Evolutionary conservation across 805 yeast genomes (phyloP), one percentile per base, ranked within the genome.

Genomic region (Ogataea pilisensis): DNA sequence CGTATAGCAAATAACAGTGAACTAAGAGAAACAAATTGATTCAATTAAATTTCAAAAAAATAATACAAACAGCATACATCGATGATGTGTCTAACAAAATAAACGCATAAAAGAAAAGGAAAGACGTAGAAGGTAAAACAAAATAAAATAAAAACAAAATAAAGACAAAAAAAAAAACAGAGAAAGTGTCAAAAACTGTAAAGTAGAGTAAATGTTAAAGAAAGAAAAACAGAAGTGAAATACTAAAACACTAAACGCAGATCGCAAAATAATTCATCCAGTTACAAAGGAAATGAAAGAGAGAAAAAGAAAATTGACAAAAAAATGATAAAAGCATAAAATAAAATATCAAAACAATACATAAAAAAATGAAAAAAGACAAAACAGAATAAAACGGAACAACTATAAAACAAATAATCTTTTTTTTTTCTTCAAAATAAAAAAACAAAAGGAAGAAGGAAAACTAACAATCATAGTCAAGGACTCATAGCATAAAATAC

Each of bases 281-380:
- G 6, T 14, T 4, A 7, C 12, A 14, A 30, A 17, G 5, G 5
- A 19, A 30, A 30, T 29, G 14, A 30, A n/a, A 30, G 17, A n/a
- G 14, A 17, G 14, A n/a, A n/a, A n/a, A n/a, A n/a, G n/a, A n/a
- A 25, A 32, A 9, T 21, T 11, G 20, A 33, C 11, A 5, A 9
- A 21, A 24, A 17, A 21, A 17, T 6, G 16, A 9, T 11, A 21
- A 12, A n/a, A 14, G 18, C 12, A 21, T 17, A 27, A 35, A 35
- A 18, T 17, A 35, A 35, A 34, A 14, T n/a, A 18, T 35, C 33
- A 35, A n/a, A 16, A 27, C n/a, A n/a, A n/a, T n/a, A n/a, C n/a
- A n/a, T n/a, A n/a, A 29, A 19, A 19, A 27, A 31, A 31, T 5
- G 19, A 31, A 31, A 4, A 31, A 18, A 18, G 19, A 31, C 14